Evolutionary conservation across 1,139 yeast species (phyloP), one percentile per base, ranked within the genome.

Genomic region (Torulaspora globosa): DNA sequence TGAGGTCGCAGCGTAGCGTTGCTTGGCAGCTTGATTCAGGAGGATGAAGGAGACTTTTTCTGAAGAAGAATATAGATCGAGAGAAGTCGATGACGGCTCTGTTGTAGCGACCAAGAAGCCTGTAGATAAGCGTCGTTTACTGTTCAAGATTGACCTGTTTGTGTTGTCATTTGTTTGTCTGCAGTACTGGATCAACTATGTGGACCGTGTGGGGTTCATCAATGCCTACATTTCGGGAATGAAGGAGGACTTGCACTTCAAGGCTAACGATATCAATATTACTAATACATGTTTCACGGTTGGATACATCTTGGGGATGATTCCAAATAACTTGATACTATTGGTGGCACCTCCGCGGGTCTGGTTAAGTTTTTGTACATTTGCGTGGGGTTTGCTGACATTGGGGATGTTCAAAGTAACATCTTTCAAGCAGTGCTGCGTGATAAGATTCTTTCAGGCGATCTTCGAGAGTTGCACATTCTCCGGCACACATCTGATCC

Each of bases 221-320:
- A 76, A 77, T 54, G 84, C 85, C 1, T 80, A 79, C 58, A 82
- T 80, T 18, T 72, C 79, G 2, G 85, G 84, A 3, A 74, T 80
- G 79, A 72, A 74, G 53, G 76, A 77, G 43, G 80, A 74, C 39
- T 55, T 80, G 40, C 59, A 68, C 3, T 69, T 81, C 71, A 54
- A 63, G n/a, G 80, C 80, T 14, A 70, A 79, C 52, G 72, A 74
- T 52, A 67, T 69, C 47, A 79, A 78, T 52, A 52, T 73, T 26
- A 71, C 78, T 43, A 75, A 76, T 51, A 78, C 84, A 0, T 72
- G 76, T 41, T 80, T 79, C 60, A 77, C 78, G 9, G 75, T 79
- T 5, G 86, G 86, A 1, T 80, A 78, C 59, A 73, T 77, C 21
- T 67, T 80, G 12, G 79, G 80, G 3, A 73, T 78, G 70, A 62